phyloP scores from a whole-genome alignment of 2,329 filamentous ascomycete genomes.

The Fusarium aywerte region DNA sequence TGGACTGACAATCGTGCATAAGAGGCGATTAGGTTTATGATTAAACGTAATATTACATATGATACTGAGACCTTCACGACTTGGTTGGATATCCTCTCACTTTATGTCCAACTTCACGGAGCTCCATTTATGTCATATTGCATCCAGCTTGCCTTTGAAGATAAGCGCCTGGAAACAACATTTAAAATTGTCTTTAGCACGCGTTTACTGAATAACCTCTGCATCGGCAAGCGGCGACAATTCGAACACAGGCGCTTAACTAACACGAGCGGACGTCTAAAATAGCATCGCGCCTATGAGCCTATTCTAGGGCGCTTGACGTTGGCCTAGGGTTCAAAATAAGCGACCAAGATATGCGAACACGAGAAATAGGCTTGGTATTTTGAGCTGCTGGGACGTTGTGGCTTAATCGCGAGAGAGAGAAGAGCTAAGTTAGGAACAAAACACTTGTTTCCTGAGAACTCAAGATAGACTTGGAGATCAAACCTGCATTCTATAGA shows the following conservation, averaged over 20 bases:
- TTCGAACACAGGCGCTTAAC: slow-evolving; percentile 15
- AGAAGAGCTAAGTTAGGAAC: neutral
- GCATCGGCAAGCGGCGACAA: slow-evolving; percentile 14
- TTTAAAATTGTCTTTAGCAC: neutral
- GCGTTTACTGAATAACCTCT: neutral
- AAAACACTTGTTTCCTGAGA: neutral
- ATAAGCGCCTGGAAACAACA: neutral
- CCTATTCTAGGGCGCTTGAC: slow-evolving; percentile 3
- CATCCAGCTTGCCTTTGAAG: neutral
- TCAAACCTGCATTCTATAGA: neutral
- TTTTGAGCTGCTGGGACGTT: neutral
- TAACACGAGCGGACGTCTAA: slow-evolving; percentile 19
- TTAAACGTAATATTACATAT: neutral
- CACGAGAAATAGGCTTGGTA: neutral
- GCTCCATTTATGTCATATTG: neutral
- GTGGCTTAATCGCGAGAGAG: neutral
- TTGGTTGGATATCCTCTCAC: neutral
- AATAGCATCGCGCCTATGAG: slow-evolving; percentile 42
- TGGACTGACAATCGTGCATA: neutral
- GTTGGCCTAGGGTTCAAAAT: neutral
- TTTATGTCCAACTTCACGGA: neutral
- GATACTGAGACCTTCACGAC: neutral
- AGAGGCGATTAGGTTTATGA: neutral
- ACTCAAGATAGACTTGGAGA: neutral
- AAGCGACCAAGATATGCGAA: slow-evolving; percentile 25